phyloP scores from a whole-genome alignment of 768 basidiomycete genomes.

The Leccinum incarnatum region DNA sequence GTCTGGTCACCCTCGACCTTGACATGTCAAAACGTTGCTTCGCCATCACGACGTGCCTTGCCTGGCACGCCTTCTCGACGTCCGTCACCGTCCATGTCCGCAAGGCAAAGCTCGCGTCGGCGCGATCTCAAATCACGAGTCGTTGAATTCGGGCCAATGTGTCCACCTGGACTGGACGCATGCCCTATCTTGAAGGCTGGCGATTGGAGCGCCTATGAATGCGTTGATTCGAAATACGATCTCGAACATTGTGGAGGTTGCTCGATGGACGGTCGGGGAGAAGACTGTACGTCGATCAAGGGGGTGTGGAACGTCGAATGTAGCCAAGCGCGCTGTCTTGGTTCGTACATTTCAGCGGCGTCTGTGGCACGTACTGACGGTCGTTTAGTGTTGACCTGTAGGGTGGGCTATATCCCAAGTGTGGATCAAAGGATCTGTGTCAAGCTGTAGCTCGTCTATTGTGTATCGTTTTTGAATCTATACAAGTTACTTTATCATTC shows the following conservation, averaged over 20 bases:
- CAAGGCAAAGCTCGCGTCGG: slow-evolving; percentile 24
- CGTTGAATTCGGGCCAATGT: slow-evolving; percentile 25
- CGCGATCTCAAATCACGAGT: slow-evolving; percentile 36
- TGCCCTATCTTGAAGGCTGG: slow-evolving; percentile 50
- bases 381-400: slow-evolving; percentile 11
- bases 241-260: slow-evolving; percentile 79
- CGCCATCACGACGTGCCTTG: slow-evolving; percentile 17
- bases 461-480: not conserved
- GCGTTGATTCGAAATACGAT: slow-evolving; percentile 59
- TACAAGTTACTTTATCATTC: not conserved
- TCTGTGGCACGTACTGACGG: not conserved
- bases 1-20: slow-evolving; percentile 42
- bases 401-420: slow-evolving; percentile 13
- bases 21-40: slow-evolving; percentile 39
- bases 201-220: slow-evolving; percentile 50
- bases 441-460: slow-evolving; percentile 8
- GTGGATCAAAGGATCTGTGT: slow-evolving; percentile 13
- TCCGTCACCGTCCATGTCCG: slow-evolving; percentile 34
- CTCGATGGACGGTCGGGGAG: slow-evolving; percentile 54
- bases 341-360: slow-evolving; percentile 34
- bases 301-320: slow-evolving; percentile 74
- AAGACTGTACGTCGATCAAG: slow-evolving; percentile 68
- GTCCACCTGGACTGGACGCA: slow-evolving; percentile 53
- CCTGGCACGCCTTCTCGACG: slow-evolving; percentile 23
- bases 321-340: slow-evolving; percentile 48